Evolutionary conservation across 441 rosid species (phyloP).

Genomic region (Arabidopsis hybrid): DNA sequence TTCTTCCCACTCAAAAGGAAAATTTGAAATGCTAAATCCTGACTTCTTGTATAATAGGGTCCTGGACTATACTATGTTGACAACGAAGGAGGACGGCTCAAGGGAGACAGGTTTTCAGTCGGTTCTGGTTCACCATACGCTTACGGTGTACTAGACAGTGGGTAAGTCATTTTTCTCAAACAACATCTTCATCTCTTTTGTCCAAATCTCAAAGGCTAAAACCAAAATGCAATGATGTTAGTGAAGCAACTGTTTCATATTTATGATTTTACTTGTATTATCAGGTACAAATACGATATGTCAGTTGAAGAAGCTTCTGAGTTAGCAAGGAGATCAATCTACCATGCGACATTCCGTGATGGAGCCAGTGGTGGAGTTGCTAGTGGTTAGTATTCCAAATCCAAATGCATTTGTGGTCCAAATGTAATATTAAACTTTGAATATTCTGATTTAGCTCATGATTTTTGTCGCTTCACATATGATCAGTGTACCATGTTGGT

Average conservation of each 20-base stretch:
- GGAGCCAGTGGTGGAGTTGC: slow-evolving; percentile 99
- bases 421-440: slow-evolving; percentile 1
- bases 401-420: background rate
- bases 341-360: slow-evolving; percentile 98
- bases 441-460: slow-evolving; percentile 19
- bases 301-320: slow-evolving; percentile 93
- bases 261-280: slow-evolving; percentile 18
- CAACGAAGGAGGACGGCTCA: slow-evolving; percentile 98
- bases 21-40: slow-evolving; percentile 9
- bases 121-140: slow-evolving; percentile 99
- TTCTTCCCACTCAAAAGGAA: slow-evolving; percentile 13
- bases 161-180: slow-evolving; percentile 54
- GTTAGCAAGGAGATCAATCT: slow-evolving; percentile 94
- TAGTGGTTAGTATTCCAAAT: slow-evolving; percentile 79
- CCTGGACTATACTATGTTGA: slow-evolving; percentile 98
- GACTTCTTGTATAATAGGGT: slow-evolving; percentile 57
- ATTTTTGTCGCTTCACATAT: slow-evolving; percentile 19
- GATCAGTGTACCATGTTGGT: slow-evolving; percentile 94
- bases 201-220: slow-evolving; percentile 1
- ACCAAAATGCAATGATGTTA: slow-evolving; percentile 7
- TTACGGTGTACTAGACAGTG: slow-evolving; percentile 95
- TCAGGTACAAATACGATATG: slow-evolving; percentile 85
- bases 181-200: background rate
- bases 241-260: background rate
- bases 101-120: slow-evolving; percentile 92